phyloP scores from a whole-genome alignment of 2,329 filamentous ascomycete genomes.

The Tolypocladium pustulatum region DNA sequence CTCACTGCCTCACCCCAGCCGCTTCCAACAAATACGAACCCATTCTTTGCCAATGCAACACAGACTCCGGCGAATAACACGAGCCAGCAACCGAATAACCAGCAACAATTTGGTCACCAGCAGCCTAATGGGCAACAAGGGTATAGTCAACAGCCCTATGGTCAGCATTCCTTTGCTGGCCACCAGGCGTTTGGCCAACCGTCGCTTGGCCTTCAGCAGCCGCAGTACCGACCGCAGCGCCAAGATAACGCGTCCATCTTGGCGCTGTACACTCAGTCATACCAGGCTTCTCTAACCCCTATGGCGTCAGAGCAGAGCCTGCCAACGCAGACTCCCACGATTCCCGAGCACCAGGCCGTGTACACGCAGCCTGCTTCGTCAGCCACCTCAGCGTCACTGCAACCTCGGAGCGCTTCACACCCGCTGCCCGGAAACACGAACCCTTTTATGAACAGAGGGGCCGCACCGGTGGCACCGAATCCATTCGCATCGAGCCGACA shows the following conservation, averaged over 20 bases:
- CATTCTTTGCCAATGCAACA: constrained; percentile 22
- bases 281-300: constrained; percentile 33
- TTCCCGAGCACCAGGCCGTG: constrained; percentile 16
- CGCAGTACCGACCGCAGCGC: constrained; percentile 31
- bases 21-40: constrained; percentile 21
- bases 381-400: constrained; percentile 13
- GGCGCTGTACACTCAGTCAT: constrained; percentile 58
- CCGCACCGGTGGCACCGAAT: constrained; percentile 23
- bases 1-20: constrained; percentile 18
- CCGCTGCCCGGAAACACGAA: constrained; percentile 39
- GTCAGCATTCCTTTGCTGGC: constrained; percentile 9
- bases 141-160: constrained; percentile 14
- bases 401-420: constrained; percentile 19
- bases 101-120: constrained; percentile 11
- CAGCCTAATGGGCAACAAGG: constrained; percentile 11
- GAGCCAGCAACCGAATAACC: constrained; percentile 13
- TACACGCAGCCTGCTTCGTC: constrained; percentile 15
- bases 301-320: constrained; percentile 17
- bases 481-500: constrained; percentile 25
- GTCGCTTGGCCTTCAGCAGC: constrained; percentile 16
- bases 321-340: constrained; percentile 15
- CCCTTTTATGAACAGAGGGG: constrained; percentile 38
- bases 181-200: constrained; percentile 13
- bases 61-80: constrained; percentile 16
- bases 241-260: constrained; percentile 67